These are phyloP conservation scores for Stipa capillata DNA, from an alignment of 176 grass and related monocot species.

Conservation along the genomic window DNA sequence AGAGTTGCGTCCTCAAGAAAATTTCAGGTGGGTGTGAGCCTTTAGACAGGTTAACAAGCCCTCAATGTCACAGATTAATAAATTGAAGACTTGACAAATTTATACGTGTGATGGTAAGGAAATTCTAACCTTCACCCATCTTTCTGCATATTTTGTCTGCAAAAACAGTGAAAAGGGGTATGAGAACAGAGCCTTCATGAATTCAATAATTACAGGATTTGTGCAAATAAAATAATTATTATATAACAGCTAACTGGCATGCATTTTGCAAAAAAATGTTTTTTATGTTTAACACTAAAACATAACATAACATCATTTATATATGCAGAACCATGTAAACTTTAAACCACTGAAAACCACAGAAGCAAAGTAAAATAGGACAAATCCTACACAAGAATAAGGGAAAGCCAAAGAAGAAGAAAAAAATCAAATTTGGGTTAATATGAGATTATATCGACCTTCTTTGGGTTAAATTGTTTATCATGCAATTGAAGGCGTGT, in stretches of 20 bases:
- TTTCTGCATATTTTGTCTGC: constrained; percentile 84
- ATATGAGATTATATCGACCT: background rate
- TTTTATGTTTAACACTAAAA: background rate
- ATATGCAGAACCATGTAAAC: background rate
- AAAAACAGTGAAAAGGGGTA: constrained; percentile 13
- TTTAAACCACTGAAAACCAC: background rate
- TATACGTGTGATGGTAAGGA: background rate
- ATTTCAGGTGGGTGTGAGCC: background rate
- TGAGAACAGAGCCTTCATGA: constrained; percentile 13
- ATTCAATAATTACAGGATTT: background rate
- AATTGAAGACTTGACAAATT: background rate
- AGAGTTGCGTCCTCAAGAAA: background rate
- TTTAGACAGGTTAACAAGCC: no score
- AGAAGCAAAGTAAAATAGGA: background rate
- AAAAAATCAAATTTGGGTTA: background rate
- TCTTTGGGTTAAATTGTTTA: background rate
- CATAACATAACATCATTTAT: constrained; percentile 5
- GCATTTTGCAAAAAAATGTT: background rate
- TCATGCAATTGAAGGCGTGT: background rate
- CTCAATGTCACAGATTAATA: background rate
- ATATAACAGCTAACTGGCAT: background rate
- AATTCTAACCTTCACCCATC: constrained; percentile 82
- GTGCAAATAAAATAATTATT: background rate
- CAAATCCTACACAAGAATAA: background rate
- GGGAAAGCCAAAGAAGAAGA: background rate